Percentiles rank a stretch among this genome's conserved stretches.
phyloP scores from a whole-genome alignment of 345 rosid genomes.

The Carallia brachiata region DNA sequence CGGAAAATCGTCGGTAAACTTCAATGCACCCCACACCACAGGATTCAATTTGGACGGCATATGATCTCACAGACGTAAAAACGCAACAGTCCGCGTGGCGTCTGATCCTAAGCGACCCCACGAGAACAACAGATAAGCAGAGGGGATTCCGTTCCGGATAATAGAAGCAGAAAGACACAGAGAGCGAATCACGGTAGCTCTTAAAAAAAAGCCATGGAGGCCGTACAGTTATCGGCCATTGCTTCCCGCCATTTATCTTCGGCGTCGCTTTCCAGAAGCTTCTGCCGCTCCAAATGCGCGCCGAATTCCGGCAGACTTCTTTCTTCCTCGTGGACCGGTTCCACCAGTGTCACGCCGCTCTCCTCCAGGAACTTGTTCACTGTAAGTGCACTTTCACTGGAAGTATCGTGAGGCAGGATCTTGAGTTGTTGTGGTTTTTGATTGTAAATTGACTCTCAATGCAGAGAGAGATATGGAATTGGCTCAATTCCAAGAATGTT shows the following conservation, averaged over 20 bases:
- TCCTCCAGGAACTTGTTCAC: slow-evolving; percentile 53
- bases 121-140: not conserved
- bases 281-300: slow-evolving; percentile 21
- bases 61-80: not conserved
- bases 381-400: slow-evolving; percentile 33
- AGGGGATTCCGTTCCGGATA: not conserved
- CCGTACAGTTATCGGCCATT: slow-evolving; percentile 40
- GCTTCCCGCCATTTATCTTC: slow-evolving; percentile 51
- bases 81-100: not conserved
- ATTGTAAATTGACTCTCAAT: slow-evolving; percentile 1
- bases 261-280: slow-evolving; percentile 19
- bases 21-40: too few species aligned
- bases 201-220: slow-evolving; percentile 39
- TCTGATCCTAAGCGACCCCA: not conserved
- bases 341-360: slow-evolving; percentile 41
- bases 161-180: not conserved
- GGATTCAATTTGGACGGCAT: not conserved
- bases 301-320: slow-evolving; percentile 26
- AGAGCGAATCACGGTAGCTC: not conserved
- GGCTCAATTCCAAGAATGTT: slow-evolving; percentile 52
- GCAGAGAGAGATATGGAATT: slow-evolving; percentile 65
- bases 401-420: not conserved
- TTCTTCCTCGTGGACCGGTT: slow-evolving; percentile 48
- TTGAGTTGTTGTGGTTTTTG: not conserved
- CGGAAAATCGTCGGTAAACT: too few species aligned